Conservation (phyloP, 345 rosid species). For the Gossypium herbaceum region DNA sequence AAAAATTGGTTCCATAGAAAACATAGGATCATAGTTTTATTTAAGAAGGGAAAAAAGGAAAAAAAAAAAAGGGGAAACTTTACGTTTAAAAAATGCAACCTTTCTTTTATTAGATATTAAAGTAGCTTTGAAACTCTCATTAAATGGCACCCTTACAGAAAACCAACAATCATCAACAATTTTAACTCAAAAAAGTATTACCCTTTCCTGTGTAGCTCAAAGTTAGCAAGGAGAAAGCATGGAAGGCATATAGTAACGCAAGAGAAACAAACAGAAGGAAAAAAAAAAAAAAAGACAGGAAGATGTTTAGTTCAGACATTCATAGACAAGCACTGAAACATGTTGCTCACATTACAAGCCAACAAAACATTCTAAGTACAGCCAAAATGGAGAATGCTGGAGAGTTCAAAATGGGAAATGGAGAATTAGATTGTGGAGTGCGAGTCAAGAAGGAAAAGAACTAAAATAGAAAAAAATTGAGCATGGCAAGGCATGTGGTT, state of each 20-base stretch:
- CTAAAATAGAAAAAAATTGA: too few species aligned
- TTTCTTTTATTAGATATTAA: background rate
- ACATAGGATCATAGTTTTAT: background rate
- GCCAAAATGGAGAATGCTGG: too few species aligned
- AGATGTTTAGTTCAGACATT: background rate
- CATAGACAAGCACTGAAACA: background rate
- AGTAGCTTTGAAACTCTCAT: background rate
- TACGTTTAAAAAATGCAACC: background rate
- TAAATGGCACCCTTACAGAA: background rate
- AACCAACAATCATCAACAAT: too few species aligned
- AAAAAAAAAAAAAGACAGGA: too few species aligned
- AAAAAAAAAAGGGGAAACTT: background rate
- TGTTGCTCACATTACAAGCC: background rate
- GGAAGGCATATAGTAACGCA: background rate
- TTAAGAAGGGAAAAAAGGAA: background rate
- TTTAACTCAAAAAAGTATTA: too few species aligned
- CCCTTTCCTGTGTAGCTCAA: too few species aligned
- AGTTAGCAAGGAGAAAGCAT: background rate
- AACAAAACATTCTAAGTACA: background rate
- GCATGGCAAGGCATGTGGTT: too few species aligned
- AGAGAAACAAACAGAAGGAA: background rate
- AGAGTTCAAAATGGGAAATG: too few species aligned
- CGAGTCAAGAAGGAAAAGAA: too few species aligned
- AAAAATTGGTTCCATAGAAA: background rate
- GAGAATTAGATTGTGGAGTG: too few species aligned